These are phyloP conservation scores for Brassica juncea DNA, from an alignment of 345 rosid species.

Conservation along the genomic window DNA sequence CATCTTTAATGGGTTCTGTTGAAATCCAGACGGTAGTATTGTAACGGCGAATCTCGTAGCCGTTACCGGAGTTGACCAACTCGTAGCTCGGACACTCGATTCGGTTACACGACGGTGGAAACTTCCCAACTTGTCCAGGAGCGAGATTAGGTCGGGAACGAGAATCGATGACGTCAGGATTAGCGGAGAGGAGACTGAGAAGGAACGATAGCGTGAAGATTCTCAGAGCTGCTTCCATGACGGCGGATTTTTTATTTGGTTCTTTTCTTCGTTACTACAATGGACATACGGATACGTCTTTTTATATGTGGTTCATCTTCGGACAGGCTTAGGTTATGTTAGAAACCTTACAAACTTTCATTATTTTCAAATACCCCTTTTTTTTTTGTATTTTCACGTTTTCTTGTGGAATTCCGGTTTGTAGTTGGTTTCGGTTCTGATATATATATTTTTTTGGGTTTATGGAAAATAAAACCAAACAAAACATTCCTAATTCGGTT, in stretches of 20 bases:
- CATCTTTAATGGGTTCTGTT: no score
- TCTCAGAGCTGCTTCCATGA: background rate
- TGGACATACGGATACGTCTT: background rate
- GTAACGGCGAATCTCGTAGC: no score
- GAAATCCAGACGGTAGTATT: no score
- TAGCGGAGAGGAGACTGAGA: background rate
- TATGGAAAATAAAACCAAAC: background rate
- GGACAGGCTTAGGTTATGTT: background rate
- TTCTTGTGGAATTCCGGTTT: background rate
- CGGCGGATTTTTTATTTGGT: background rate
- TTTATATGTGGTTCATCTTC: background rate
- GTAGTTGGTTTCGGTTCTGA: background rate
- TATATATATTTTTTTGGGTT: background rate
- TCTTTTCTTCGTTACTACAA: background rate
- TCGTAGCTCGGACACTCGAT: no score
- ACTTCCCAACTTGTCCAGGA: background rate
- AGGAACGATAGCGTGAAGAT: constrained; percentile 1
- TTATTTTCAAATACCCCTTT: background rate
- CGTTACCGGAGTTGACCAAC: no score
- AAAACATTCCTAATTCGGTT: background rate
- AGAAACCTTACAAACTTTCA: background rate
- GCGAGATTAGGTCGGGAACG: background rate
- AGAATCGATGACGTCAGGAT: background rate
- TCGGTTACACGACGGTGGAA: background rate
- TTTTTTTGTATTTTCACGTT: background rate